Conservation (phyloP, 352 stramenopile species). For the Phytophthora pisi region DNA sequence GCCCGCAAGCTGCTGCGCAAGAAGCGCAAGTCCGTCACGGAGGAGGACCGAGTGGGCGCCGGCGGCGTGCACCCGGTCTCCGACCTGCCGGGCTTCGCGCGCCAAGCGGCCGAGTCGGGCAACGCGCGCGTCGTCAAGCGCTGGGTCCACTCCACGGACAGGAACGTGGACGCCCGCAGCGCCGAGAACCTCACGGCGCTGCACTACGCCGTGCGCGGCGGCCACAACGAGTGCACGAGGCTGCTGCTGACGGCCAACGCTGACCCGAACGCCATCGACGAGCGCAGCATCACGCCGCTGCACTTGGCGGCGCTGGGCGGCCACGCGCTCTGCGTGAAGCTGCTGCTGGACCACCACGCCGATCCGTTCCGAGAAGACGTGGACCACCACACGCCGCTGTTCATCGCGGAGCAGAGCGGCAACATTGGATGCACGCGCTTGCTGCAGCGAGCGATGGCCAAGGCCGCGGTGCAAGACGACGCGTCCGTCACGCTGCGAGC, state of each 20-base stretch:
- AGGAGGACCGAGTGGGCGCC: slow-evolving; percentile 33
- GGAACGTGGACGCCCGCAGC: slow-evolving; percentile 72
- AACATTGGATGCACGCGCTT: slow-evolving; percentile 80
- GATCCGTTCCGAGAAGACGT: slow-evolving; percentile 84
- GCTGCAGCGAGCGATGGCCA: slow-evolving; percentile 81
- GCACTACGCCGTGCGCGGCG: slow-evolving; percentile 74
- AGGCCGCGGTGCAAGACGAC: slow-evolving; percentile 57
- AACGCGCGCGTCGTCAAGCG: slow-evolving; percentile 84
- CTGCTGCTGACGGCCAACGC: slow-evolving; percentile 64
- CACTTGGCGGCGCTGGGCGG: slow-evolving; percentile 74
- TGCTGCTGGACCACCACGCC: slow-evolving; percentile 79
- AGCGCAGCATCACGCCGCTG: slow-evolving; percentile 75
- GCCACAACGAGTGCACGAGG: slow-evolving; percentile 80
- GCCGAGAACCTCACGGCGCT: slow-evolving; percentile 81
- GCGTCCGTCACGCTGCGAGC: slow-evolving; percentile 68
- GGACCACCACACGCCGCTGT: slow-evolving; percentile 72
- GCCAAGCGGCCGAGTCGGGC: slow-evolving; percentile 69
- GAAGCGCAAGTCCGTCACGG: slow-evolving; percentile 55
- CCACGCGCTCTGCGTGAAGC: slow-evolving; percentile 80
- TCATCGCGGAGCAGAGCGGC: slow-evolving; percentile 71
- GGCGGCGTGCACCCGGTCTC: slow-evolving; percentile 33
- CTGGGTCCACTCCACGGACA: slow-evolving; percentile 75
- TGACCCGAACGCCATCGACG: slow-evolving; percentile 75
- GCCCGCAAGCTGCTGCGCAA: slow-evolving; percentile 77
- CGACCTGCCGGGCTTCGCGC: slow-evolving; percentile 67